These are phyloP conservation scores for Coemansia asiatica DNA, from an alignment of 192 early-diverging fungal species.

Conservation along the genomic window DNA sequence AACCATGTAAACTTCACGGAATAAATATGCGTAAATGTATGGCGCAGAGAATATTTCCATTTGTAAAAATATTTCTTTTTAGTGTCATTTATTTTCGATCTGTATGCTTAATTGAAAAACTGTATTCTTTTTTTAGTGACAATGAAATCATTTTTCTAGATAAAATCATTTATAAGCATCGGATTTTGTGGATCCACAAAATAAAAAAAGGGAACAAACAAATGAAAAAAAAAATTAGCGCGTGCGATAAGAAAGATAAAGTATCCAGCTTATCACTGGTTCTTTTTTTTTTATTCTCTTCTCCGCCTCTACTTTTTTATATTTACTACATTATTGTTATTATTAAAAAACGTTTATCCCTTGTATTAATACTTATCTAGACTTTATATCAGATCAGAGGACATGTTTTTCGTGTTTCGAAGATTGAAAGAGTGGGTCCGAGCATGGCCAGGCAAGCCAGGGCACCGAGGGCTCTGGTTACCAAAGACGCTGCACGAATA, in stretches of 20 bases:
- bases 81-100: conserved; percentile 5
- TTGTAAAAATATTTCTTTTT: neutral
- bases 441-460: conserved; percentile 34
- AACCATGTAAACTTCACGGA: no score
- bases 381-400: neutral
- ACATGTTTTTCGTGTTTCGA: conserved; percentile 28
- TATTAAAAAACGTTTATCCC: neutral
- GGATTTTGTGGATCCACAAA: no score
- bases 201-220: no score
- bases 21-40: no score
- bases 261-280: neutral
- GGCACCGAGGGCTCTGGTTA: conserved; percentile 30
- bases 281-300: neutral
- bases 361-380: neutral
- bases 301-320: neutral
- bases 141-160: no score
- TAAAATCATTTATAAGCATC: no score
- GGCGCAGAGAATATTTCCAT: no score
- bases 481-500: conserved; percentile 28
- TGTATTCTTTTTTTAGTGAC: no score
- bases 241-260: neutral
- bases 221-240: neutral
- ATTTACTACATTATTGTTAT: neutral
- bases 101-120: no score
- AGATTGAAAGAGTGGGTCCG: conserved; percentile 35